Evolutionary conservation across 306 rosid genomes (phyloP), one percentile per base, ranked within the genome.

Genomic region (Rosa rugosa): DNA sequence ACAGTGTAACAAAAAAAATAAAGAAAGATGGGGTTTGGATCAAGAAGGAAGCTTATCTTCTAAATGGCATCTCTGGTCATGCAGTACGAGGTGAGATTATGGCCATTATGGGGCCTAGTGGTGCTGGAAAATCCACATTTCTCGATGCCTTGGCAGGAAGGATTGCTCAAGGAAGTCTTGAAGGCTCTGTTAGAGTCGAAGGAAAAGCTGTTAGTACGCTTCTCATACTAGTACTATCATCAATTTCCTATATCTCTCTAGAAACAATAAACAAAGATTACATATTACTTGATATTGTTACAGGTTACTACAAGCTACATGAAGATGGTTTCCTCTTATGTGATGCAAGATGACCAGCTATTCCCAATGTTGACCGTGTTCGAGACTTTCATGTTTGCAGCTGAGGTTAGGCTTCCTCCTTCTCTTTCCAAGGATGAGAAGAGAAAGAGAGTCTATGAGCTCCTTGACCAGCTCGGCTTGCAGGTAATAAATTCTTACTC

Each of bases 91-190:
- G 97, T 57, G 92, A 94, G 81, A 59, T 94, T 53, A 87, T 90
- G 97, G 98, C 98, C 23, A 90, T 94, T 85, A 83, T 94, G 78
- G 98, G 97, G 53, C 98, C 97, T 5, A 94, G 98, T 86, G 98
- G 98, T 75, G 98, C 98, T 16, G 98, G 98, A 3, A 94, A 94
- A 86, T 92, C 98, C n/a, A 94, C 98, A 2, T 90, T 92, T 81
- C 98, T 92, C 2, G 98, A 92, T 80, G 96, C 96, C 72, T 84
- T 94, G 88, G 97, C 97, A 0, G 94, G 94, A 0, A 82, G 94
- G 40, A 94, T 94, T 79, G 94, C 94, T 0, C 86, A 88, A 76
- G 98, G 98, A 69, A 94, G 96, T 74, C 89, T 94, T 1, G 75
- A 87, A 87, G 98, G 98, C 76, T 89, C 97, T 8, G 97, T 94